These are phyloP conservation scores for Coemansia sp. DNA, from an alignment of 192 early-diverging fungal genomes.

Conservation along the genomic window DNA sequence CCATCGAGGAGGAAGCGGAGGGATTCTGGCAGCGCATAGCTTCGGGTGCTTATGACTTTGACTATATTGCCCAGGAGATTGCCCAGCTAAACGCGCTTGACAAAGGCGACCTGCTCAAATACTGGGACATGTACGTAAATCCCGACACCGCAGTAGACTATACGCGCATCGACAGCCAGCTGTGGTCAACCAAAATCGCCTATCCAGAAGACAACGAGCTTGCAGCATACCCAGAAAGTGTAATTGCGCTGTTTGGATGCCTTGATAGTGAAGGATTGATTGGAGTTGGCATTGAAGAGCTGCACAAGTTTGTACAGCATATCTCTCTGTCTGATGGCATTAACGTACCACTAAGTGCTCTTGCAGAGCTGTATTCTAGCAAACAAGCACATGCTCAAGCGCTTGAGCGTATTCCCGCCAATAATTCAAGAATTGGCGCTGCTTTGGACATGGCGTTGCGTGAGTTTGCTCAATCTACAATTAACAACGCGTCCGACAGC, in stretches of 20 bases:
- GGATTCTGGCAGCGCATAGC: slow-evolving; percentile 65
- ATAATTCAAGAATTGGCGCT: background rate
- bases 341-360: background rate
- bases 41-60: slow-evolving; percentile 72
- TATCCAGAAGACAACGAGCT: slow-evolving; percentile 9
- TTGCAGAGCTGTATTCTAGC: background rate
- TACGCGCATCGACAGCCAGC: slow-evolving; percentile 26
- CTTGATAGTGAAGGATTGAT: slow-evolving; percentile 2
- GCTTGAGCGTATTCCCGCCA: background rate
- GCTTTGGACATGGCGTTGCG: slow-evolving; percentile 12
- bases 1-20: slow-evolving; percentile 61
- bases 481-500: background rate
- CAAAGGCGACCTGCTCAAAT: slow-evolving; percentile 25
- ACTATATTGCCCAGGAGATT: slow-evolving; percentile 28
- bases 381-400: background rate
- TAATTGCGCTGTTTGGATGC: slow-evolving; percentile 13
- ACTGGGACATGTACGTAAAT: slow-evolving; percentile 35
- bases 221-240: background rate
- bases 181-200: slow-evolving; percentile 14
- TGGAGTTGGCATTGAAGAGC: background rate
- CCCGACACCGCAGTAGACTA: slow-evolving; percentile 22
- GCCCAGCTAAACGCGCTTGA: slow-evolving; percentile 5
- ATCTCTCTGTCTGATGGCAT: background rate
- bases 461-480: background rate
- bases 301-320: background rate